Conservation (phyloP, 2,329 filamentous ascomycete genomes). For the Sporothrix pallida region DNA sequence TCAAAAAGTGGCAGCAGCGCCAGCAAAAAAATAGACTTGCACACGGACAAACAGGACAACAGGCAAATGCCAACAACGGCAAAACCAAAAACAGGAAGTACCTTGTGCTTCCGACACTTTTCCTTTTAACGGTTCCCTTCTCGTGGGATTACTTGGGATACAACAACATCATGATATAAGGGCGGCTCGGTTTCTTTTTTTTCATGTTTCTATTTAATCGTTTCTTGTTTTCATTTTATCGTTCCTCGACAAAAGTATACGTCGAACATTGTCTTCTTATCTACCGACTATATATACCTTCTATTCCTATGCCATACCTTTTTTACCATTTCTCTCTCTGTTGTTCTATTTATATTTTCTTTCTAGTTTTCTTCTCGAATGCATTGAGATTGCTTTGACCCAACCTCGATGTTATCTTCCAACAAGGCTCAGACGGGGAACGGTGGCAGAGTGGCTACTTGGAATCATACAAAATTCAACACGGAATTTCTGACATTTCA, state of each 20-base stretch:
- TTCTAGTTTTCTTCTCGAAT: not conserved
- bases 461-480: not conserved
- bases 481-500: not conserved
- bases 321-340: slow-evolving; percentile 8
- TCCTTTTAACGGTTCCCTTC: slow-evolving; percentile 33
- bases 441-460: not conserved
- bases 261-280: not conserved
- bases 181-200: not conserved
- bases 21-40: not conserved
- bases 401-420: not conserved
- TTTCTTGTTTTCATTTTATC: not conserved
- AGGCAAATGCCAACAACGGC: slow-evolving; percentile 1
- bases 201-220: not conserved
- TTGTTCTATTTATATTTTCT: not conserved
- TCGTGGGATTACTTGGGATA: slow-evolving; percentile 34
- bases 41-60: slow-evolving; percentile 13
- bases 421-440: not conserved
- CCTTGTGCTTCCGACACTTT: slow-evolving; percentile 29
- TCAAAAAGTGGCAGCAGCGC: not conserved
- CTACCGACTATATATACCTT: not conserved
- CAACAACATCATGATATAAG: slow-evolving; percentile 19
- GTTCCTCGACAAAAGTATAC: not conserved
- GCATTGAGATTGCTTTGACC: not conserved
- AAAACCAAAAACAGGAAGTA: slow-evolving; percentile 9
- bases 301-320: not conserved